phyloP scores from a whole-genome alignment of 75 land plant species.

The Cunninghamia lanceolata region DNA sequence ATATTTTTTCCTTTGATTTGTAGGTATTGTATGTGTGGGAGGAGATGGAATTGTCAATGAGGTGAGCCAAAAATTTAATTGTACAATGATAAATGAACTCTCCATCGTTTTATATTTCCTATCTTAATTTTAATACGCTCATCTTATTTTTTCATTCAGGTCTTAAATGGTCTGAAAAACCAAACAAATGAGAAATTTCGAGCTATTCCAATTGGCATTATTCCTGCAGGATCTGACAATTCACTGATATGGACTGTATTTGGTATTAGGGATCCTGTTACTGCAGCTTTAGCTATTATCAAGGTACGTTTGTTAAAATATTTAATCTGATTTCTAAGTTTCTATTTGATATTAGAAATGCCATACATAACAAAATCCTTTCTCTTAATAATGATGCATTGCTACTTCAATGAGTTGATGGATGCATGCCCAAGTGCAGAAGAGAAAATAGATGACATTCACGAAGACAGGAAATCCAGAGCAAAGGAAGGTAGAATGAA shows the following conservation, averaged over 20 bases:
- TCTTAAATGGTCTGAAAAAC: constrained; percentile 30
- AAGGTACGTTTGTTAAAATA: constrained; percentile 20
- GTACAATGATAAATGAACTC: not conserved
- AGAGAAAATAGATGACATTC: not conserved
- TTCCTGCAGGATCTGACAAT: constrained; percentile 49
- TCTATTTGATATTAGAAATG: not conserved
- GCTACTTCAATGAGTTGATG: not conserved
- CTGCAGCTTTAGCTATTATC: constrained; percentile 40
- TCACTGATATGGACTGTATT: constrained; percentile 45
- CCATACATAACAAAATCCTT: not conserved
- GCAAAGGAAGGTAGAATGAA: not conserved
- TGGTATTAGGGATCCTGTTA: constrained; percentile 36
- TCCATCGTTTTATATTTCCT: not conserved
- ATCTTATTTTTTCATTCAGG: constrained; percentile 24
- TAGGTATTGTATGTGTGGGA: constrained; percentile 44
- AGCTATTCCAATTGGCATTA: constrained; percentile 34
- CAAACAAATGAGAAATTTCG: constrained; percentile 24
- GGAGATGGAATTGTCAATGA: constrained; percentile 47
- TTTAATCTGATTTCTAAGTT: not conserved
- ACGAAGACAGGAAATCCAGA: not conserved
- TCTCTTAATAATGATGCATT: not conserved
- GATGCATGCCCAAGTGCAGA: not conserved
- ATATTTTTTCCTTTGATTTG: constrained; percentile 3
- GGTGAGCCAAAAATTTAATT: constrained; percentile 12
- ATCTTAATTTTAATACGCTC: not conserved